A percentile compares a stretch with the other conserved stretches of the same genome.
These are phyloP conservation scores for Zarea fungicola DNA, from an alignment of 2,329 filamentous ascomycete species.

Conservation along the genomic window DNA sequence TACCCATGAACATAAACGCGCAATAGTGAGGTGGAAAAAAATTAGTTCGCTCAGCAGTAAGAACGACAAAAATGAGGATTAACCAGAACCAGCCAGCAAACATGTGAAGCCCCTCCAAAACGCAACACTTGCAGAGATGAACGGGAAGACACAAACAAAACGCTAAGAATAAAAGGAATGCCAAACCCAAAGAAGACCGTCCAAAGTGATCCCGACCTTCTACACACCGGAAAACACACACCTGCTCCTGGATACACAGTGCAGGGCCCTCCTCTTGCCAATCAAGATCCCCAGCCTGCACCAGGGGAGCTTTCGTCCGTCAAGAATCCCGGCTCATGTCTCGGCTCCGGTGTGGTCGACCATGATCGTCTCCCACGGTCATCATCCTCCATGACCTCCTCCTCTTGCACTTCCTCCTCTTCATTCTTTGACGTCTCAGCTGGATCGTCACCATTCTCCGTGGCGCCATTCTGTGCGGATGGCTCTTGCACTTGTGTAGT, in stretches of 20 bases:
- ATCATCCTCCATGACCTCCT: conserved; percentile 16
- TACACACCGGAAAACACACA: too few relatives aligned
- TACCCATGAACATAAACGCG: too few relatives aligned
- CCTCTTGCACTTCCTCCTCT: conserved; percentile 6
- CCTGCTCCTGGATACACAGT: too few relatives aligned
- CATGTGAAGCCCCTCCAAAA: background rate
- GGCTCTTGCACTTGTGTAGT: too few relatives aligned
- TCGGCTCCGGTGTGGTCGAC: conserved; percentile 5
- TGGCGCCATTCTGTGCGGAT: conserved; percentile 6
- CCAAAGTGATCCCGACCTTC: too few relatives aligned
- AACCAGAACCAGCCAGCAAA: background rate
- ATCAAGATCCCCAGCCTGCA: conserved; percentile 17
- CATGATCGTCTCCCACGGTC: conserved; percentile 12
- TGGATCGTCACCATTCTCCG: conserved; percentile 17
- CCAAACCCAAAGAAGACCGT: background rate
- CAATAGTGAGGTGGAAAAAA: background rate
- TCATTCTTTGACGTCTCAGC: conserved; percentile 15
- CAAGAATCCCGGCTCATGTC: background rate
- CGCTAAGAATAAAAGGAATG: background rate
- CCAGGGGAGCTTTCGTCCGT: conserved; percentile 16
- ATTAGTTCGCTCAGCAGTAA: background rate
- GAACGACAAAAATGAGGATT: background rate
- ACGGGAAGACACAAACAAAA: background rate
- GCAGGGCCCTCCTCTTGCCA: background rate
- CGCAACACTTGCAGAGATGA: conserved; percentile 7